Percentiles rank a stretch among this genome's conserved stretches.
These are phyloP conservation scores for Backusella circina DNA, from an alignment of 192 early-diverging fungal genomes.

Conservation along the genomic window DNA sequence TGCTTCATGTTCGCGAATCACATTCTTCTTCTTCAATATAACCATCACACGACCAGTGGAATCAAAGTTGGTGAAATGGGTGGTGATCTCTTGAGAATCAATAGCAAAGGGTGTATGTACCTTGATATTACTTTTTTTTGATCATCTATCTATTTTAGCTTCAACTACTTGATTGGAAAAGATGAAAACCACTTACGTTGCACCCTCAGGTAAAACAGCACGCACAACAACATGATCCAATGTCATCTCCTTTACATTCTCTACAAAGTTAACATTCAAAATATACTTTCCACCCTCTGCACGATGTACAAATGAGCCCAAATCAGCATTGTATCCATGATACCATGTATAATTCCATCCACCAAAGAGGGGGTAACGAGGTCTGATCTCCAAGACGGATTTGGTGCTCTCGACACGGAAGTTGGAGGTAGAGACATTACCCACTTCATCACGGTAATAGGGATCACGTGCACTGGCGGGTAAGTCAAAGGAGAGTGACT, in stretches of 20 bases:
- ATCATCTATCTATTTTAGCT: too few species aligned
- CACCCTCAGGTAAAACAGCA: slow-evolving; percentile 90
- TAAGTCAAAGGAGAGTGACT: slow-evolving; percentile 51
- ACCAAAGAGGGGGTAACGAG: slow-evolving; percentile 92
- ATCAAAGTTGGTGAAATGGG: slow-evolving; percentile 84
- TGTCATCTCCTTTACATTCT: slow-evolving; percentile 56
- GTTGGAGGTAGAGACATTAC: slow-evolving; percentile 94
- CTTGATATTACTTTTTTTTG: slow-evolving; percentile 56
- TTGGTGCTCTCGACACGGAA: slow-evolving; percentile 42
- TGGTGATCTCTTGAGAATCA: slow-evolving; percentile 46
- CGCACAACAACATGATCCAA: slow-evolving; percentile 65
- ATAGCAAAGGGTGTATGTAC: slow-evolving; percentile 60
- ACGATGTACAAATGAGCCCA: slow-evolving; percentile 60
- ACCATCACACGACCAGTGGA: slow-evolving; percentile 85
- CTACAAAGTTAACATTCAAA: slow-evolving; percentile 71
- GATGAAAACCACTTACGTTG: slow-evolving; percentile 54
- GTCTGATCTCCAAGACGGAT: slow-evolving; percentile 71
- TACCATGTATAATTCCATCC: slow-evolving; percentile 98
- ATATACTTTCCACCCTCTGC: slow-evolving; percentile 46
- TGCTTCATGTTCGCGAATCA: slow-evolving; percentile 66
- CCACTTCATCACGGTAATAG: slow-evolving; percentile 89
- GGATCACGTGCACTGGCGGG: slow-evolving; percentile 69
- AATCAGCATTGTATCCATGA: slow-evolving; percentile 84
- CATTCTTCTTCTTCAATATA: slow-evolving; percentile 60
- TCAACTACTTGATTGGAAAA: too few species aligned